Evolutionary conservation across 345 rosid species (phyloP).

Genomic region (Aquilaria yunnanensis): DNA sequence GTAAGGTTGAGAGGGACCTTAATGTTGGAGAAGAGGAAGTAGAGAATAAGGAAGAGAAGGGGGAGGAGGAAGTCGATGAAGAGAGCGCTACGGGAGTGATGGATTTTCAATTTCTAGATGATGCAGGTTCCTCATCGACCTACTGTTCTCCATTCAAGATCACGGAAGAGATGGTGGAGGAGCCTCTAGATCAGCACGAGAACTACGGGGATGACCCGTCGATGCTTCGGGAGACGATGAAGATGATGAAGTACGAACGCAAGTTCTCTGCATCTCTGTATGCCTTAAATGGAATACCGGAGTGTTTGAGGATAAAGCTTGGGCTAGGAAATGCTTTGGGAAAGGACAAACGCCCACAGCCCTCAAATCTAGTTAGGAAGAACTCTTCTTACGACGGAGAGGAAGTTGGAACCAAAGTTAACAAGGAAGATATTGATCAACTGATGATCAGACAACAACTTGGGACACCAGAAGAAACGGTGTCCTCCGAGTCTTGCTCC

Average conservation of each 20-base stretch:
- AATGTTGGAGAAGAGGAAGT: not conserved
- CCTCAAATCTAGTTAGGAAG: not conserved
- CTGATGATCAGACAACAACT: not conserved
- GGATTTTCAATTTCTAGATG: constrained; percentile 23
- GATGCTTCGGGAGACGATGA: constrained; percentile 22
- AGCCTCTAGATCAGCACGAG: constrained; percentile 12
- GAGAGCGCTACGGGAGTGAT: constrained; percentile 1
- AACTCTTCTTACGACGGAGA: not conserved
- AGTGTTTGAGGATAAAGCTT: constrained; percentile 23
- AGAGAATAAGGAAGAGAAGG: not conserved
- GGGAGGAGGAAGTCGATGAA: constrained; percentile 9
- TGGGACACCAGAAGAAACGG: constrained; percentile 11
- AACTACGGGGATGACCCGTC: constrained; percentile 11
- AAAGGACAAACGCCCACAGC: not conserved
- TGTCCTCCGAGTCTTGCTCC: constrained; percentile 12
- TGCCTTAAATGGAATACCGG: constrained; percentile 38
- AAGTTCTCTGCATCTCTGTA: constrained; percentile 44
- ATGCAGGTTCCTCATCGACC: not conserved
- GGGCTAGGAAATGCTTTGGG: constrained; percentile 8
- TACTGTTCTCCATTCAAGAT: constrained; percentile 32
- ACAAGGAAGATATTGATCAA: not conserved
- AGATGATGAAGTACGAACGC: constrained; percentile 26
- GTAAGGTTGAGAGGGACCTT: too few relatives aligned
- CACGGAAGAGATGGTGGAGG: constrained; percentile 33
- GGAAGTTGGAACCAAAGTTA: not conserved